phyloP scores from a whole-genome alignment of 441 rosid species.

The Erodium chrysanthum region DNA sequence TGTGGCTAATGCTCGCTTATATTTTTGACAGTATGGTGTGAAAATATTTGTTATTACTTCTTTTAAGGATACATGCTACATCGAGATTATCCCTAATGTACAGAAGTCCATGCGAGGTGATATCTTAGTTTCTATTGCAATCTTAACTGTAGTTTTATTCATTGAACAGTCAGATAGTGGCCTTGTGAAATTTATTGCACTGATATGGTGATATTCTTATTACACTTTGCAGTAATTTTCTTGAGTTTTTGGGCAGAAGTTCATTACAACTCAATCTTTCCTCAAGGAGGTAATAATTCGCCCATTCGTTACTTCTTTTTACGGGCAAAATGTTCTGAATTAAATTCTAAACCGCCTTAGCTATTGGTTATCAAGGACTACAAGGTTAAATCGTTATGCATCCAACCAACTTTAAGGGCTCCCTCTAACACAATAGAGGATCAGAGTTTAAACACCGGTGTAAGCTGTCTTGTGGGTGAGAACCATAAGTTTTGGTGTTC shows the following conservation, averaged over 20 bases:
- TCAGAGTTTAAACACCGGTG: too few species aligned
- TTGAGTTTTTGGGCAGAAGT: constrained; percentile 80
- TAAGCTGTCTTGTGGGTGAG: too few species aligned
- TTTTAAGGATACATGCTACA: constrained; percentile 38
- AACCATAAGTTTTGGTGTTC: too few species aligned
- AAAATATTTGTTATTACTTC: constrained; percentile 36
- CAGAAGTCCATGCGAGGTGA: constrained; percentile 30
- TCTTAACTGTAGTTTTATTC: too few species aligned
- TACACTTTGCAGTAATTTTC: constrained; percentile 35
- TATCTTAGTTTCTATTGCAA: too few species aligned
- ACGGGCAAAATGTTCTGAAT: too few species aligned
- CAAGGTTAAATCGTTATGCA: too few species aligned
- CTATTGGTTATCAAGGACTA: too few species aligned
- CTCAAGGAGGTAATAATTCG: constrained; percentile 31
- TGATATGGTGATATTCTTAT: background rate
- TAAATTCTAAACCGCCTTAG: too few species aligned
- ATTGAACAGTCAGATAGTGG: background rate
- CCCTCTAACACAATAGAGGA: too few species aligned
- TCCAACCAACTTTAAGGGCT: too few species aligned
- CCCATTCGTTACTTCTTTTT: background rate
- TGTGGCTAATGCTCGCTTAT: constrained; percentile 12
- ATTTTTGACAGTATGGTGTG: constrained; percentile 24
- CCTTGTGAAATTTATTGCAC: background rate
- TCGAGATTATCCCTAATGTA: constrained; percentile 34
- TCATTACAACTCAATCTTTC: constrained; percentile 59